Evolutionary conservation across 2,329 filamentous ascomycete genomes (phyloP).

Genomic region (Hortaea werneckii): DNA sequence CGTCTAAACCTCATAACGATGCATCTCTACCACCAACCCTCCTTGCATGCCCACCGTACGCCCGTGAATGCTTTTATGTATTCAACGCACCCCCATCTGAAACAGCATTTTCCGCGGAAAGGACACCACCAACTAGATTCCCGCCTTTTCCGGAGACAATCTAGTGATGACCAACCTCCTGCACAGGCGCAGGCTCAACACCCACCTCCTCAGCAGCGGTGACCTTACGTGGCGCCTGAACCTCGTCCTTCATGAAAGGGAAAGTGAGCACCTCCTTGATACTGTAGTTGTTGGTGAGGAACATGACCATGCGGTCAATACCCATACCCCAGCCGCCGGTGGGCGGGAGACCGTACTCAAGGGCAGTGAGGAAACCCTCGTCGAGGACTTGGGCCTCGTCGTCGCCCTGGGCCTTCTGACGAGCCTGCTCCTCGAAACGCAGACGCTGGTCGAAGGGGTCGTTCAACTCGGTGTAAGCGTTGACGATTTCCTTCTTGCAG

Average conservation of each 20-base stretch:
- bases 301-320: slow-evolving; percentile 89
- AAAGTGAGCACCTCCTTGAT: slow-evolving; percentile 96
- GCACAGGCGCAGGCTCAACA: slow-evolving; percentile 48
- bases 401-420: slow-evolving; percentile 92
- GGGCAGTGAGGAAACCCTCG: slow-evolving; percentile 83
- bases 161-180: slow-evolving; percentile 30
- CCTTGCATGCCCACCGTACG: no score
- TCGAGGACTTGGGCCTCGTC: slow-evolving; percentile 94
- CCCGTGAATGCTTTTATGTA: no score
- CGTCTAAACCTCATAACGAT: no score
- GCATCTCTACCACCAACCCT: no score
- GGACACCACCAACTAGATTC: no score
- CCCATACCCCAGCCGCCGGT: slow-evolving; percentile 91
- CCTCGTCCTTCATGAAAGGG: slow-evolving; percentile 90
- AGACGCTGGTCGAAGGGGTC: slow-evolving; percentile 90
- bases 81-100: no score
- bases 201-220: slow-evolving; percentile 54
- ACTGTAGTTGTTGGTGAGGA: slow-evolving; percentile 87
- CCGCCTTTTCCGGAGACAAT: no score
- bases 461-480: slow-evolving; percentile 97
- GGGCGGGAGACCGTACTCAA: slow-evolving; percentile 85
- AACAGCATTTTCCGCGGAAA: no score
- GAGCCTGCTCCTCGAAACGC: slow-evolving; percentile 87
- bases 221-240: slow-evolving; percentile 31
- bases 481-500: slow-evolving; percentile 92